Base-by-base conservation (phyloP, 2,329 filamentous ascomycete genomes). In the Ophiostoma himal-ulmi region DNA sequence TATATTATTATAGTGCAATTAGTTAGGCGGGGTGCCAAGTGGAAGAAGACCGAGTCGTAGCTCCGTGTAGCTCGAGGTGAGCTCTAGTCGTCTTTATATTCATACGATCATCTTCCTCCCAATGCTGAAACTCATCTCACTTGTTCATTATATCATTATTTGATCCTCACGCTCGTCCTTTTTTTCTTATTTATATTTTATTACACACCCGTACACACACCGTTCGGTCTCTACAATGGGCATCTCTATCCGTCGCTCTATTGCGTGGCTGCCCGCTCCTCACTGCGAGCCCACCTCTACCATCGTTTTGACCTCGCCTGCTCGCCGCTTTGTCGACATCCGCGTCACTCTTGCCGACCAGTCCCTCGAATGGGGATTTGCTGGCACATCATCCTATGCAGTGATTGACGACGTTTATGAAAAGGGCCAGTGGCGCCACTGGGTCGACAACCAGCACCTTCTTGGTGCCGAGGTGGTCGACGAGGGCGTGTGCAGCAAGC, bases 321-420 rank as follows among this genome's bases (percentile, higher is more conserved):
- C 77, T 36, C 80, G 80, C 39, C 83, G 81, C 52, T 91, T 89
- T 75, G 84, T 91, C 52, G 89, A 91, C 75, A 76, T 90, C 30
- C 85, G 89, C 57, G 80, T 89, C 20, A 74, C 78, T 8, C 41
- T 69, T 5, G 1, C 14, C 52, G 7, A 66, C 60, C 39, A 72
- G 36, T 69, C 72, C 5, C 80, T 91, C 1, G 88, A 91, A 74
- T 91, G 89, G 89, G 88, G 84, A 4, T 88, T 91, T 73, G 86
- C 85, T 0, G 89, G 89, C 1, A 82, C 78, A 0, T 85, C 86
- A 0, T 80, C 79, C 0, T 82, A 81, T 0, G 72, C 74, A 37
- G 70, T 74, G 5, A 73, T 75, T 76, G 57, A 71, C 26, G 68
- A 57, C 64, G 22, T 17, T 22, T 41, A 52, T 36, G 0, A 81